Evolutionary conservation across 140 eudicot genomes (phyloP).

Genomic region (Senecio squalidus): DNA sequence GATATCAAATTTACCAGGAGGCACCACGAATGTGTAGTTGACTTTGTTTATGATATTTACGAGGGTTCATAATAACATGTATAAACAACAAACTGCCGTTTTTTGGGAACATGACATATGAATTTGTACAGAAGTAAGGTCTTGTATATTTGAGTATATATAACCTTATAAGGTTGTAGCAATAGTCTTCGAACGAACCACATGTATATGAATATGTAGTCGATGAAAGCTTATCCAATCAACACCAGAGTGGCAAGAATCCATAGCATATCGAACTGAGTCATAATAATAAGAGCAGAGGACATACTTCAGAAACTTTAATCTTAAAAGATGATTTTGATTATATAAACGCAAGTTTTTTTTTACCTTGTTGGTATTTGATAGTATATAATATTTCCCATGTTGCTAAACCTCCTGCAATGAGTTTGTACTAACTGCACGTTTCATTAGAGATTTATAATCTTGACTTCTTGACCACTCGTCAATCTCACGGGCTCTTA

Average conservation of each 20-base stretch:
- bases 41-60: too few relatives aligned
- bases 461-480: conserved; percentile 96
- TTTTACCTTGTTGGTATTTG: conserved; percentile 8
- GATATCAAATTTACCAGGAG: too few relatives aligned
- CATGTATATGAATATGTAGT: neutral
- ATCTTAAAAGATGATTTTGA: neutral
- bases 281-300: conserved; percentile 5
- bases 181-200: neutral
- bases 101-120: conserved; percentile 1
- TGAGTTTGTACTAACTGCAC: conserved; percentile 47
- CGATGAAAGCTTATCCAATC: conserved; percentile 22
- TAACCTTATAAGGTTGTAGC: neutral
- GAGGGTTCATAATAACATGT: conserved; percentile 7
- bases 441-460: conserved; percentile 60
- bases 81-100: conserved; percentile 3
- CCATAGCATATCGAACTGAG: conserved; percentile 16
- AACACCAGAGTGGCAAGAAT: conserved; percentile 12
- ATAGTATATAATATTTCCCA: neutral
- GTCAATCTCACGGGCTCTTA: conserved; percentile 97
- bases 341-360: neutral
- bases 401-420: conserved; percentile 37
- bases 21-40: too few relatives aligned
- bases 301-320: conserved; percentile 4
- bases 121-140: conserved; percentile 15
- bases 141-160: conserved; percentile 3